Conservation (phyloP, 1,139 yeast genomes). For the Yamadazyma aaseri region DNA sequence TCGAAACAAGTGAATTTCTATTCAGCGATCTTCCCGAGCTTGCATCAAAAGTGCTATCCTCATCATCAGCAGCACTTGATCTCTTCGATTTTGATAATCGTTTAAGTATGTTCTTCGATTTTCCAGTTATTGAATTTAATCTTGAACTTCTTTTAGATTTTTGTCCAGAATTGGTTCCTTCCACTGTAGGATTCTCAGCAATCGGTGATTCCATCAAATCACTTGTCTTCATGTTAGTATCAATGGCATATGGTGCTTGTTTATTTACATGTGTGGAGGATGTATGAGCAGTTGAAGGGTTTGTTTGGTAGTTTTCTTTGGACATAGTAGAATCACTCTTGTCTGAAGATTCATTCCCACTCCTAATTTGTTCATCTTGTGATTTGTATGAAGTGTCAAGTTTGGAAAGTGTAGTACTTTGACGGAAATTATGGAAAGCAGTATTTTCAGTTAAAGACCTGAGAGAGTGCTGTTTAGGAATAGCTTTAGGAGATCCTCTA, state of each 20-base stretch:
- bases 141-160: slow-evolving; percentile 21
- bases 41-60: slow-evolving; percentile 9
- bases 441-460: slow-evolving; percentile 40
- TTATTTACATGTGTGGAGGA: slow-evolving; percentile 18
- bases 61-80: slow-evolving; percentile 16
- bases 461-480: slow-evolving; percentile 20
- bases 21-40: slow-evolving; percentile 13
- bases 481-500: slow-evolving; percentile 20
- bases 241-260: slow-evolving; percentile 1
- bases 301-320: slow-evolving; percentile 16
- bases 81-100: slow-evolving; percentile 31
- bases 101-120: slow-evolving; percentile 34
- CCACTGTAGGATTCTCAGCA: slow-evolving; percentile 5
- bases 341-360: slow-evolving; percentile 16
- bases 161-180: slow-evolving; percentile 1
- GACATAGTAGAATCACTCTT: slow-evolving; percentile 16
- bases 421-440: slow-evolving; percentile 41
- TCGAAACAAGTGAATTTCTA: slow-evolving; percentile 15
- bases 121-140: slow-evolving; percentile 26
- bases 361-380: slow-evolving; percentile 1
- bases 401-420: slow-evolving; percentile 3
- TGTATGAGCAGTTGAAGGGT: slow-evolving; percentile 27
- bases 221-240: slow-evolving; percentile 5
- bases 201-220: slow-evolving; percentile 7
- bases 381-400: not conserved